Evolutionary conservation across 306 rosid species (phyloP), one percentile per base, ranked within the genome.

Genomic region (Gastrolobium villosum): DNA sequence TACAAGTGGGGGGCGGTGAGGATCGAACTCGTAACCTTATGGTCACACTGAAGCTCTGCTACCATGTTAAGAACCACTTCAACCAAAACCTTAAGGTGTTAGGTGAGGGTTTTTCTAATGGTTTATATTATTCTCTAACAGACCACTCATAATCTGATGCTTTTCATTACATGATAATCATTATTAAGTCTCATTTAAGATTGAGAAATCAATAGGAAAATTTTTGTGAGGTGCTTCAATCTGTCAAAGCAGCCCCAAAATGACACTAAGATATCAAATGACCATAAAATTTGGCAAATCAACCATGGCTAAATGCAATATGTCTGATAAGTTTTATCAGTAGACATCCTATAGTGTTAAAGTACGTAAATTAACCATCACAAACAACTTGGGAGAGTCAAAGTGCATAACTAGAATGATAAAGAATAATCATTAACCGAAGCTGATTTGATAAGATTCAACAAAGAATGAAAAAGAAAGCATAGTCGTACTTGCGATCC

Each of bases 401-500:
- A 20, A 20, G 26, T 20, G 26, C 26, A 20, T 20, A 48, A 35
- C 60, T 20, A 81, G 35, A 41, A 72, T 45, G 43, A 26, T 55
- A 40, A 49, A 65, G 74, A 65, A 10, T 2, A 67, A 44, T 46
- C 65, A 35, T 13, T 74, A 84, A 48, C 65, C 2, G 13, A 31
- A 69, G 64, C 50, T 46, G 50, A 55, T 55, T 73, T 32, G 60
- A 65, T 37, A 69, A 52, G 37, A 63, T 37, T 31, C 50, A 70
- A 46, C 35, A 65, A 53, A 52, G 43, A 15, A 43, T 11, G 5
- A 7, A 78, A 63, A 14, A 67, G 36, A 43, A 40, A 59, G 64
- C 11, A 70, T 6, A 26, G 46, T 57, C 74, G 62, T 85, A 95
- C 99, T 81, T 95, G 99, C 1, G 99, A 91, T 86, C 99, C 99